Conservation (phyloP, 352 stramenopile species). For the Phytophthora pisi region DNA sequence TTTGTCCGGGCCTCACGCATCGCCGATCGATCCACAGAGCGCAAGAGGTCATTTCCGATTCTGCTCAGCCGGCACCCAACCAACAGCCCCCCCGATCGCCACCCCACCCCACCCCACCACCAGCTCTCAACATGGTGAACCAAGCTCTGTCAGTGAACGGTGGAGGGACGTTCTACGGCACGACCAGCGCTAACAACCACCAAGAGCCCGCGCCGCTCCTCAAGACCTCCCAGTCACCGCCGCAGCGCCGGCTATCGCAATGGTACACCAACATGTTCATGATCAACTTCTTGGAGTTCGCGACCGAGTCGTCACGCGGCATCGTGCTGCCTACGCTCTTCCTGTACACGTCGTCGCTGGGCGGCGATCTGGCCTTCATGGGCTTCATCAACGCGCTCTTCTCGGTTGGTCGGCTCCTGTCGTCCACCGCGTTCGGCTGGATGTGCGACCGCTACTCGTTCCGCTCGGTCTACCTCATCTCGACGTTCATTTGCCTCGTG, state of each 20-base stretch:
- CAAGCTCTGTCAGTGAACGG: constrained; percentile 21
- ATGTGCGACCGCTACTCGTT: constrained; percentile 85
- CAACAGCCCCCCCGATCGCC: neutral
- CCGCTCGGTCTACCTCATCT: constrained; percentile 77
- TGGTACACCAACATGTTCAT: constrained; percentile 82
- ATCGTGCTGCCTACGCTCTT: constrained; percentile 82
- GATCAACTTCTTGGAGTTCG: constrained; percentile 85
- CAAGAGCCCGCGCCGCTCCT: constrained; percentile 28
- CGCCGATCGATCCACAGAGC: neutral
- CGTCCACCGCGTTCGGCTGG: constrained; percentile 77
- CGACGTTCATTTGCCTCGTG: constrained; percentile 64
- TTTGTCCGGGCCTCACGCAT: constrained; percentile 6
- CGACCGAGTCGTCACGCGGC: constrained; percentile 70
- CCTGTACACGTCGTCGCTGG: constrained; percentile 78
- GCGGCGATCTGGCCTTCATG: constrained; percentile 76
- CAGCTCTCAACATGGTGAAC: constrained; percentile 20
- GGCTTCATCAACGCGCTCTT: constrained; percentile 76
- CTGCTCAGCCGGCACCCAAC: constrained; percentile 5
- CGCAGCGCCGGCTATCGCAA: constrained; percentile 38
- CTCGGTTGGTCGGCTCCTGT: constrained; percentile 72
- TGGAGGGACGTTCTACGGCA: constrained; percentile 17
- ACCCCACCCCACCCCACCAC: neutral
- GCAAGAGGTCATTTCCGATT: constrained; percentile 31
- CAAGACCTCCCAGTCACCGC: constrained; percentile 36
- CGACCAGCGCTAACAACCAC: constrained; percentile 5